These are phyloP conservation scores for Penstemon newberryi DNA, from an alignment of 257 asterid genomes.

Conservation along the genomic window DNA sequence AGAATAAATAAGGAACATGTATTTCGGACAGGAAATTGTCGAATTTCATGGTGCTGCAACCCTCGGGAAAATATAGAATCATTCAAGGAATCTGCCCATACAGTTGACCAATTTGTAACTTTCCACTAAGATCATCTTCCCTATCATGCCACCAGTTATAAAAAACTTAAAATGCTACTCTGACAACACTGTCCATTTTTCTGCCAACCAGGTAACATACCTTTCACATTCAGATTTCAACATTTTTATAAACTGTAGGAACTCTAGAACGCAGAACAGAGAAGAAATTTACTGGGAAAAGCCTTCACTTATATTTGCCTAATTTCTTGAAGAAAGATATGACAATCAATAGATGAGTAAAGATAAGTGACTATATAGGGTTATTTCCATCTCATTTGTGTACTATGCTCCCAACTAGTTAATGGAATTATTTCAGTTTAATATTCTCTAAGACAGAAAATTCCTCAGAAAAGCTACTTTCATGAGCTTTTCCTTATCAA, in stretches of 20 bases:
- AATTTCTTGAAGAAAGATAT: too few species aligned
- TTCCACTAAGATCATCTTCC: conserved; percentile 3
- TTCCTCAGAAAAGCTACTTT: neutral
- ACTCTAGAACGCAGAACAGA: too few species aligned
- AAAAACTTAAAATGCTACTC: neutral
- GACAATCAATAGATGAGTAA: too few species aligned
- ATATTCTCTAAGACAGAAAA: neutral
- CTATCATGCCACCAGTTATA: neutral
- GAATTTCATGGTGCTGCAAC: neutral
- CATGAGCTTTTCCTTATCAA: neutral
- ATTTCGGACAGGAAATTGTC: neutral
- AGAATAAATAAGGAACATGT: neutral
- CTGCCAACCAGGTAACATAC: conserved; percentile 9
- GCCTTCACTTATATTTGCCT: too few species aligned
- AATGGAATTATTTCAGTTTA: neutral
- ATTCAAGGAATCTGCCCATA: neutral
- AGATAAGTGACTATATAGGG: too few species aligned
- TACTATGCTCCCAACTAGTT: too few species aligned
- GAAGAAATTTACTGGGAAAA: too few species aligned
- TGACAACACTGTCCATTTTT: neutral
- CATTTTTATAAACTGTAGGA: neutral
- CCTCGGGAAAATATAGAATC: neutral
- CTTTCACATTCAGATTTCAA: neutral
- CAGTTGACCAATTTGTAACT: neutral
- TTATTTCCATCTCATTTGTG: too few species aligned